Percentiles rank a stretch among this genome's conserved stretches.
Evolutionary conservation across 441 rosid species (phyloP).

Genomic region (Brassica hybrid): DNA sequence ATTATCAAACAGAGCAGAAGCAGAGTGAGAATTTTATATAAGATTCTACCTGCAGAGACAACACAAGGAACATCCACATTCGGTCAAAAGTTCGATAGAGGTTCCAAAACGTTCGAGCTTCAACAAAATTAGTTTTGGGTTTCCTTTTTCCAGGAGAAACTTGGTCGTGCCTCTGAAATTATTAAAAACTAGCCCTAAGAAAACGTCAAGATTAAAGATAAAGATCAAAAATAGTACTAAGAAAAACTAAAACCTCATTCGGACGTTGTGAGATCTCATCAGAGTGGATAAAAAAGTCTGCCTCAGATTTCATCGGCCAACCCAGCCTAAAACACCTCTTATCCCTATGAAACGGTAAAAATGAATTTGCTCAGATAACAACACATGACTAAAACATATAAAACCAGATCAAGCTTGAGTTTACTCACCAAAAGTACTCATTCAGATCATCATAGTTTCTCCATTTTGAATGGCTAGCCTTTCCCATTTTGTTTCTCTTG

Average conservation of each 20-base stretch:
- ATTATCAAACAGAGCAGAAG: conserved; percentile 35
- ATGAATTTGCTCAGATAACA: conserved; percentile 23
- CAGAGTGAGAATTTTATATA: conserved; percentile 30
- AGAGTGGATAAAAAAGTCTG: conserved; percentile 77
- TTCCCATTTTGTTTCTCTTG: conserved; percentile 78
- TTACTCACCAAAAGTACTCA: conserved; percentile 93
- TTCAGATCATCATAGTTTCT: conserved; percentile 98
- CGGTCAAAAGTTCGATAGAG: conserved; percentile 95
- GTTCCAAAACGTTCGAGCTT: conserved; percentile 96
- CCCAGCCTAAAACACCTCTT: conserved; percentile 64
- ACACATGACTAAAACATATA: conserved; percentile 20
- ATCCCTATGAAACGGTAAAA: conserved; percentile 56
- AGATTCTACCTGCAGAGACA: conserved; percentile 82
- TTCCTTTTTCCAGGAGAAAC: conserved; percentile 59
- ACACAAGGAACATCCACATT: conserved; percentile 92
- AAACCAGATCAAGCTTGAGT: conserved; percentile 24
- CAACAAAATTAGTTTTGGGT: conserved; percentile 98
- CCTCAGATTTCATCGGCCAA: conserved; percentile 76
- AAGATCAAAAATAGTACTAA: background rate
- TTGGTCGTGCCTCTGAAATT: conserved; percentile 66
- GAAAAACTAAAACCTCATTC: conserved; percentile 49
- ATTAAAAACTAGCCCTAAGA: background rate
- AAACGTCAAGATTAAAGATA: background rate
- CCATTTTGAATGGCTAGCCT: conserved; percentile 96
- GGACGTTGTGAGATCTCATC: conserved; percentile 47